phyloP scores from a whole-genome alignment of 2,329 filamentous ascomycete genomes.

The Fusarium illudens region DNA sequence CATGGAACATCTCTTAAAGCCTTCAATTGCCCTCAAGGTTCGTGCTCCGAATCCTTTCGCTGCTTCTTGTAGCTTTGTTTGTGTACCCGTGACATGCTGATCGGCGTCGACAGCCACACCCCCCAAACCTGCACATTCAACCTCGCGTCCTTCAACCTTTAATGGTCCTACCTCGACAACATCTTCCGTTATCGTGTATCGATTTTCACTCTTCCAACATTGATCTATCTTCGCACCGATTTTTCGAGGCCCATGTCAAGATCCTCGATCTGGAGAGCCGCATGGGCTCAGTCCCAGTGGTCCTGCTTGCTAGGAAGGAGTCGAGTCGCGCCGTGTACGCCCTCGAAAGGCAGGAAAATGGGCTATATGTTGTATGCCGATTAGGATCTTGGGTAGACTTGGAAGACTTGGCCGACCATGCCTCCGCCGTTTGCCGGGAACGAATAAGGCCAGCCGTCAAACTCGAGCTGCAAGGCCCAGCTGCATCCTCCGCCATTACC shows the following conservation, averaged over 20 bases:
- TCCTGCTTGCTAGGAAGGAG: slow-evolving; percentile 70
- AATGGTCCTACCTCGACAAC: slow-evolving; percentile 69
- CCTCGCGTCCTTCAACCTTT: slow-evolving; percentile 66
- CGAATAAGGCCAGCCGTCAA: slow-evolving; percentile 39
- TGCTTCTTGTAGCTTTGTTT: not conserved
- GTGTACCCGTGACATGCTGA: slow-evolving; percentile 5
- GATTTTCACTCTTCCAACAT: slow-evolving; percentile 62
- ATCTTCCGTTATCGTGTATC: slow-evolving; percentile 68
- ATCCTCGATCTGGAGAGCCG: slow-evolving; percentile 70
- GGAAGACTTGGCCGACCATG: slow-evolving; percentile 58
- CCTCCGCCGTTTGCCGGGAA: slow-evolving; percentile 52
- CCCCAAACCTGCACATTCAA: slow-evolving; percentile 60
- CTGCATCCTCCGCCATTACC: slow-evolving; percentile 44
- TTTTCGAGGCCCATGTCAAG: slow-evolving; percentile 69
- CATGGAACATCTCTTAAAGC: slow-evolving; percentile 62
- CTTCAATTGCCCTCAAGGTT: slow-evolving; percentile 63
- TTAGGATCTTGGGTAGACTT: slow-evolving; percentile 73
- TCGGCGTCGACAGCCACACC: slow-evolving; percentile 58
- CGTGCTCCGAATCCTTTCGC: slow-evolving; percentile 11
- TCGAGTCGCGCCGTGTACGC: slow-evolving; percentile 64
- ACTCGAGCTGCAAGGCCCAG: slow-evolving; percentile 24
- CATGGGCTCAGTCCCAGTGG: slow-evolving; percentile 60
- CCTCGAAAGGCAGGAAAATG: slow-evolving; percentile 69
- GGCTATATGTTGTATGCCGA: slow-evolving; percentile 73
- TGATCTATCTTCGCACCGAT: slow-evolving; percentile 61